Conservation (phyloP, 306 rosid genomes). For the Vigna angularis region DNA sequence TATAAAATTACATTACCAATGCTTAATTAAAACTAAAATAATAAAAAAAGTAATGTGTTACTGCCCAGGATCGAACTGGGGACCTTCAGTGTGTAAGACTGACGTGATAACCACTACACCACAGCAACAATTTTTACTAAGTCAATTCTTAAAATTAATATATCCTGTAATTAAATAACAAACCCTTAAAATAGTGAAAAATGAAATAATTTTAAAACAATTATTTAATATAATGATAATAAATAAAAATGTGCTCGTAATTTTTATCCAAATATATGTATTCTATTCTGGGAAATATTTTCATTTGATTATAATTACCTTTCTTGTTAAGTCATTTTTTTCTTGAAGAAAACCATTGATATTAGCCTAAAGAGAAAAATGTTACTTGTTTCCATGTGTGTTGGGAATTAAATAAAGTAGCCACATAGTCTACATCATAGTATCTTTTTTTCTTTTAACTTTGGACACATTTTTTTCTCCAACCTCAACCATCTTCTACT, state of each 20-base stretch:
- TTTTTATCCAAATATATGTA: background rate
- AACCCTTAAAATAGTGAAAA: background rate
- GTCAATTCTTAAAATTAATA: no score
- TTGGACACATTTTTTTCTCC: no score
- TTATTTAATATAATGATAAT: background rate
- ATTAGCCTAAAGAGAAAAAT: background rate
- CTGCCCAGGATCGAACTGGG: constrained; percentile 60
- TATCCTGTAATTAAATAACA: background rate
- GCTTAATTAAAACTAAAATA: no score
- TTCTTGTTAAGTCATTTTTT: background rate
- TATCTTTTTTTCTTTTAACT: no score
- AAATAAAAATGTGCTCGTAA: background rate
- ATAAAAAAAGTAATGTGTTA: constrained; percentile 23
- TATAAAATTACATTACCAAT: no score
- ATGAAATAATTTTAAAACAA: background rate
- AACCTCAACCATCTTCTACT: no score
- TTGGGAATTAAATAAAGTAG: background rate
- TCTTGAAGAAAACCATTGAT: background rate
- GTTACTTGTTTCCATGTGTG: background rate
- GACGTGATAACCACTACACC: constrained; percentile 62
- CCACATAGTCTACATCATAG: no score
- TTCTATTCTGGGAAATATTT: background rate
- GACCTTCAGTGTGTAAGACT: constrained; percentile 59
- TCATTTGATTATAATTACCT: background rate
- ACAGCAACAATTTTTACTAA: constrained; percentile 34